phyloP scores from a whole-genome alignment of 2,329 filamentous ascomycete species.

The Aspergillus sp. region DNA sequence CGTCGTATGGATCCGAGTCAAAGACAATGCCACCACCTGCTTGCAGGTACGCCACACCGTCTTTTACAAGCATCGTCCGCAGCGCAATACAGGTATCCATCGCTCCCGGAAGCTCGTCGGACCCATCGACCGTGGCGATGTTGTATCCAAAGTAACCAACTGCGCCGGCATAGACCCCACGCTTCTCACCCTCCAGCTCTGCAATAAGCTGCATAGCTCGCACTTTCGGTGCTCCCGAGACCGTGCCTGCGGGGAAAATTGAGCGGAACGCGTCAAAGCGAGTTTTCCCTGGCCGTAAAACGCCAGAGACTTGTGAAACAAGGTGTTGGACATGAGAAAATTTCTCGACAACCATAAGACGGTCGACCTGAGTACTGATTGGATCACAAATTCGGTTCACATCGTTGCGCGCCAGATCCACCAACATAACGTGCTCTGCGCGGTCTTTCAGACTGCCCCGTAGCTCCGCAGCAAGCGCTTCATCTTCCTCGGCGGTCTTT shows the following conservation, averaged over 20 bases:
- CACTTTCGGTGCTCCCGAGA: conserved; percentile 93
- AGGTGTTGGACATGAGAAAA: conserved; percentile 98
- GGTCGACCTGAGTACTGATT: conserved; percentile 82
- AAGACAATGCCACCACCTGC: conserved; percentile 86
- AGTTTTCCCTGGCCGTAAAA: conserved; percentile 79
- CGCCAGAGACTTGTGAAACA: conserved; percentile 90
- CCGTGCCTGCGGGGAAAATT: conserved; percentile 95
- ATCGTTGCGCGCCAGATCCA: conserved; percentile 93
- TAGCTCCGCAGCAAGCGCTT: conserved; percentile 73
- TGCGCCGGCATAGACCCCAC: conserved; percentile 91
- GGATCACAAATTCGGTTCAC: conserved; percentile 95
- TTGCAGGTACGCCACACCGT: conserved; percentile 88
- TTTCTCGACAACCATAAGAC: conserved; percentile 88
- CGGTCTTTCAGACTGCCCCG: conserved; percentile 83
- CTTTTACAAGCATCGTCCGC: conserved; percentile 91
- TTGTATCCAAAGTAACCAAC: conserved; percentile 96
- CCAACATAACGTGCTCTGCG: conserved; percentile 95
- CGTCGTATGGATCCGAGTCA: conserved; percentile 85
- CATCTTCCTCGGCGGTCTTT: conserved; percentile 76
- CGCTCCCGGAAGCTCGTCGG: conserved; percentile 67
- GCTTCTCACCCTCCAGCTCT: conserved; percentile 89
- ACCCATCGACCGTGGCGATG: conserved; percentile 64
- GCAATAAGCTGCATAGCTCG: conserved; percentile 96
- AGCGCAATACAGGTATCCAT: conserved; percentile 88
- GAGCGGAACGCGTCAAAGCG: conserved; percentile 94